Base-by-base conservation (phyloP, 139 green algal genomes). In the Tetradesmus lagerheimii region DNA sequence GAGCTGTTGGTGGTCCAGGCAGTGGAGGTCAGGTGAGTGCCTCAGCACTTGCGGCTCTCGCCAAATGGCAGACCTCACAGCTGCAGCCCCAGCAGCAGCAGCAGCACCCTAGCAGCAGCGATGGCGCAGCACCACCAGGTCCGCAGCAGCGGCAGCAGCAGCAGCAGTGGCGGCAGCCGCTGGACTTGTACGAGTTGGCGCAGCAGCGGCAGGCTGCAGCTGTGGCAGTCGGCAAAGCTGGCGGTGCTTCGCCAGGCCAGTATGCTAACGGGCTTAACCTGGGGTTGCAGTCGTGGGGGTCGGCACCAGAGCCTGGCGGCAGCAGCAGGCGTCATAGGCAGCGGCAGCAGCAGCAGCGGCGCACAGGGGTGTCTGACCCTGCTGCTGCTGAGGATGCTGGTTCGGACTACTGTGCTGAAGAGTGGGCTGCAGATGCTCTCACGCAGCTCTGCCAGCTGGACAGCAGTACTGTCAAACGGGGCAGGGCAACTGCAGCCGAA, bases 381-480 rank as follows among this genome's bases (percentile, higher is more conserved):
- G 37, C 37, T n/a, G 37, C 23, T 82, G 76, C 23, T 79, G 82
- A 87, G 39, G 82, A 87, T 77, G 82, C 57, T 37, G 57, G 82
- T 8, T 87, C 82, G 20, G 82, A 87, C 27, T 57, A 87, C 31
- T 74, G 39, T 53, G 82, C 64, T 41, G 82, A 87, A 35, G 82
- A 87, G 35, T 87, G 82, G 64, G 82, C 82, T 29, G 82, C 82
- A 29, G 82, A 87, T 78, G 82, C 82, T 9, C 57, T 81, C 27
- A 81, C 66, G 16, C 84, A 67, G 84, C 84, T 81, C 2, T 47
- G 66, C 39, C 71, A 80, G 25, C 57, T 80, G 5, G 64, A 31
- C 77, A 47, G 77, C 77, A 83, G 62, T 1, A n/a, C n/a, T n/a
- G n/a, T n/a, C n/a, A 53, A 74, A 11, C n/a, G 39, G 41, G 39